Evolutionary conservation across 306 rosid genomes (phyloP), one percentile per base, ranked within the genome.

Genomic region (Malus asiatica): DNA sequence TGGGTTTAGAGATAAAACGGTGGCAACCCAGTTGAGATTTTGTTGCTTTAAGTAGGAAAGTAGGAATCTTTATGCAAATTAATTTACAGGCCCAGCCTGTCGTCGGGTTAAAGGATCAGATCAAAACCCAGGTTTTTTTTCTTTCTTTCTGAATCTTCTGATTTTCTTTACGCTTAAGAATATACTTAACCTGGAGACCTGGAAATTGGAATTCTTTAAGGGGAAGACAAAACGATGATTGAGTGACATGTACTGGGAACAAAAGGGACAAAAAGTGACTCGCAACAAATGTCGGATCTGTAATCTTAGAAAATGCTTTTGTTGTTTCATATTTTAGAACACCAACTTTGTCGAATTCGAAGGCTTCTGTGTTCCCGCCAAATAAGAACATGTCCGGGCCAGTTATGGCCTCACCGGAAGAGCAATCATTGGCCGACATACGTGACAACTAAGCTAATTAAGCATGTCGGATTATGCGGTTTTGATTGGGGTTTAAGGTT

Each of bases 1-100:
- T 23, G 42, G 66, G 25, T 51, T 78, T 70, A 79, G 74, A 64
- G n/a, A 14, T 25, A 46, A 45, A 78, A 27, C 25, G 76, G 68
- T 22, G 15, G 59, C 64, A 18, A 74, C 77, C 85, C 73, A 60
- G 72, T 29, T 68, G 65, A 65, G 76, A 82, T 77, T 71, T 25
- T 40, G 42, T 59, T 38, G 46, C 20, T 48, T 5, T 73, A 19
- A 25, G 14, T 72, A 30, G 70, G 58, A 76, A 55, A 15, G 20
- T 3, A 3, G 66, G 27, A 71, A 53, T 6, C 11, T 9, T 23
- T 10, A 14, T 38, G 19, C 22, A 7, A 70, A 38, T 8, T 1
- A 13, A 51, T 32, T 48, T 62, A 51, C 23, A 42, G 42, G 18
- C 1, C 12, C 38, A 61, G 68, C 46, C 46, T 3, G 58, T 71